phyloP scores from a whole-genome alignment of 208 protist species.

The Vickermania spadyakhi region DNA sequence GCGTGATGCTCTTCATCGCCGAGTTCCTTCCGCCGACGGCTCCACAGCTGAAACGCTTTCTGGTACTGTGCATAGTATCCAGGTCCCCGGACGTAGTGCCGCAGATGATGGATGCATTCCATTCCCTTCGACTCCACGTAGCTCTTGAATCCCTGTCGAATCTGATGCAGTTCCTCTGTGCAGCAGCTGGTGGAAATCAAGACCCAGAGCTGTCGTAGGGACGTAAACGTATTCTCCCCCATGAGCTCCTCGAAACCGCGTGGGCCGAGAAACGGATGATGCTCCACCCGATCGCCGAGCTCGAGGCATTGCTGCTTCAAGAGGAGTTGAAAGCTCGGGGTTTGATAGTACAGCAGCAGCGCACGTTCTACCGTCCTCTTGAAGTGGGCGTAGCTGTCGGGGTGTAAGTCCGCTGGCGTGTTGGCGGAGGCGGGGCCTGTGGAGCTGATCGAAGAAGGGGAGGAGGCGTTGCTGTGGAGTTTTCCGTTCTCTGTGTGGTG shows the following conservation, averaged over 20 bases:
- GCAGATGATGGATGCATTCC: not conserved
- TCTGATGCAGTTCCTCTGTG: not conserved
- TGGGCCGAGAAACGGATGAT: not conserved
- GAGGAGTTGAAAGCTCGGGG: not conserved
- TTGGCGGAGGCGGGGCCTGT: not conserved
- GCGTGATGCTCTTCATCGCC: too few relatives aligned
- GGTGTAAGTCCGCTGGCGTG: too few relatives aligned
- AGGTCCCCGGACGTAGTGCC: not conserved
- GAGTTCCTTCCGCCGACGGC: conserved; percentile 10
- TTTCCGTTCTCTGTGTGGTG: not conserved
- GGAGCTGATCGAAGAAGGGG: not conserved
- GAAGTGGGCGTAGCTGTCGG: not conserved
- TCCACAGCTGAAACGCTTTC: conserved; percentile 16
- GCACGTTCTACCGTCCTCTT: not conserved
- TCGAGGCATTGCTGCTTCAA: not conserved
- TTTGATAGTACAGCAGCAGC: not conserved
- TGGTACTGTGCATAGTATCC: conserved; percentile 2
- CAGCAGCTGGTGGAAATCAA: not conserved
- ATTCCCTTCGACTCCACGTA: not conserved
- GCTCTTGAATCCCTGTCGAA: conserved; percentile 3
- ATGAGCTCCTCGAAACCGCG: not conserved
- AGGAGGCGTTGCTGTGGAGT: not conserved
- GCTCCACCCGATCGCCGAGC: not conserved
- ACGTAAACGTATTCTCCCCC: not conserved
- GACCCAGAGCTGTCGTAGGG: not conserved